Base-by-base conservation (phyloP, 116 monocot species). In the Posidonia oceanica region DNA sequence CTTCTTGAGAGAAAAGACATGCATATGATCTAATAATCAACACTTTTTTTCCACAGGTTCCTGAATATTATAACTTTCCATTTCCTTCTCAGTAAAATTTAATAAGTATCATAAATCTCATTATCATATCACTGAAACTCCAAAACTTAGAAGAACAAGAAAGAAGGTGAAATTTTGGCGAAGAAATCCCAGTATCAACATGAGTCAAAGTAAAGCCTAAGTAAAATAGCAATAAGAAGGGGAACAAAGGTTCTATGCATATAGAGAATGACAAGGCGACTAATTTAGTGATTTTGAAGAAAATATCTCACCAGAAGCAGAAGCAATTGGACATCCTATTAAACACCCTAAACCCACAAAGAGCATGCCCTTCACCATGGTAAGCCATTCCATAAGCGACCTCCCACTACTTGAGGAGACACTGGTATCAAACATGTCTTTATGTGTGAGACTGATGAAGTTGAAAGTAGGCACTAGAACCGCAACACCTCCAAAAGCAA, bases 301-400 rank as follows among this genome's bases (percentile, higher is more conserved):
- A 63, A 14, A 64, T n/a, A 52, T 44, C 75, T 81, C 72, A 91
- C 96, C 87, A 54, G 96, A 87, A 65, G 96, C 86, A 75, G 85
- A 87, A 61, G 85, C 83, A 72, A 97, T 54, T 59, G 88, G 92
- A 74, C 79, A 88, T 23, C 96, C 88, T 69, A 89, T 71, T 36
- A 81, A 69, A 80, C 59, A 83, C 14, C 92, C 96, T n/a, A 97
- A 61, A 71, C 87, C 89, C 23, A 82, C 57, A 39, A 84, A 77
- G 7, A 89, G 78, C 69, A 72, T 64, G 22, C 40, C 61, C 66
- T 83, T 96, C 40, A 73, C 69, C 76, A 70, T 77, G 14, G 56
- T 73, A 54, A 83, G 54, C 18, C 68, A 21, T n/a, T 86, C 87
- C 70, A 82, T 71, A 52, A 80, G 79, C 53, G 84, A 85, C 78